Base-by-base conservation (phyloP, 2,329 filamentous ascomycete genomes). In the Cladosporium phlei region DNA sequence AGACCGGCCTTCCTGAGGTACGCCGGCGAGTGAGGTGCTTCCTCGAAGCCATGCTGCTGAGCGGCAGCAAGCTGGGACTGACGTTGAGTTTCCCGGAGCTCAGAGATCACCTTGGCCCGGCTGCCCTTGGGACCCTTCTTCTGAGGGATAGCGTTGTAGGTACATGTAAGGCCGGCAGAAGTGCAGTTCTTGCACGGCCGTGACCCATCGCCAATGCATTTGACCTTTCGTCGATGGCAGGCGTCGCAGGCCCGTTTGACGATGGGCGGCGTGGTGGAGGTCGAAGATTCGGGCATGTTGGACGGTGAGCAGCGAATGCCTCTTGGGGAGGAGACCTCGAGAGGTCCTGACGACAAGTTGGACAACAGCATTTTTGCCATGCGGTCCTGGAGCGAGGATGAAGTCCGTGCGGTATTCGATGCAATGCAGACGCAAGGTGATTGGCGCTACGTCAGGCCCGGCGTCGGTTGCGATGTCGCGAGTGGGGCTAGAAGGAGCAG, bases 61-160 rank as follows among this genome's bases (percentile, higher is more conserved):
- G 70, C 59, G 52, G 71, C 58, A 52, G 68, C 61, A 44, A 74
- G 62, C 57, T 73, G 67, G 49, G 68, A 65, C 49, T 69, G 66
- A 55, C 62, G 69, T 62, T 67, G 71, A 51, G 61, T 78, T 69
- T 70, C 76, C 43, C 79, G 71, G 17, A 83, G 66, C 64, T 81
- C 78, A 51, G 79, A 79, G 48, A 83, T 79, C 30, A 83, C 78
- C 54, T 80, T 77, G 25, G 79, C 79, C 50, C 77, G 73, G 39
- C 77, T 79, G 21, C 77, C 76, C 57, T 82, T 83, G 10, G 79
- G 79, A 2, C 79, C 79, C 55, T 81, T 77, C 63, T 81, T 82
- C 62, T 79, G 77, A 11, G 79, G 79, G 33, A 83, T 74, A 56
- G 80, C 78, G 56, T 82, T 80, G 61, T 80, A 78, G 53, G 79